Base-by-base conservation (phyloP, 371 early-diverging fungal genomes). In the Zancudomyces culisetae region DNA sequence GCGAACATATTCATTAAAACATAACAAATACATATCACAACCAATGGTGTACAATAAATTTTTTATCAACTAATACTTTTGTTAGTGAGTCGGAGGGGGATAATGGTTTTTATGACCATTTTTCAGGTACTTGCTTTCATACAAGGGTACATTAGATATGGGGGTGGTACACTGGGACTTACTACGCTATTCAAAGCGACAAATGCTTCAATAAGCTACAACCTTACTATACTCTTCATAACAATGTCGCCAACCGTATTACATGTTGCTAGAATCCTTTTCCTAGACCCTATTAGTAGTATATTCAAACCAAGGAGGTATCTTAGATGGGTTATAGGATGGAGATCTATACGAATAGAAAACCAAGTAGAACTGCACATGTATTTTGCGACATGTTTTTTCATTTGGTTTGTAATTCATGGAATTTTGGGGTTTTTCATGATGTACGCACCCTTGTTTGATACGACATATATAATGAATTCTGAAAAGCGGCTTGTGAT, bases 361-460 rank as follows among this genome's bases (percentile, higher is more conserved):
- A 75, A 81, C 56, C 76, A 77, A 56, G 62, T 83, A 27, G 76
- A 74, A 58, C 77, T 80, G 56, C 83, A 83, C 74, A 77, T 77
- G 55, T 64, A 73, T 29, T 63, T 70, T 1, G 81, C 78, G 1
- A 79, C 73, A 52, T 61, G 74, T 4, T 65, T 78, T 58, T 58
- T 77, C 4, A 58, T 83, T 56, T 81, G 72, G 55, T 64, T 70
- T 19, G 30, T 70, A 1, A 54, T 78, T 19, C 83, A 83, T 53
- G 56, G 73, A 0, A 41, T 45, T 24, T n/a, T 49, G 8, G 50
- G 35, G 3, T 35, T 30, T 28, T 27, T 49, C 30, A 49, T 49
- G 30, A 29, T 29, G 13, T 49, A 49, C 35, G 35, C 35, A 10
- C 35, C 35, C 15, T 35, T 10, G 6, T 35, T 35, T 35, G 15